Conservation (phyloP, 805 yeast genomes). For the Metschnikowia baotianmanensis region DNA sequence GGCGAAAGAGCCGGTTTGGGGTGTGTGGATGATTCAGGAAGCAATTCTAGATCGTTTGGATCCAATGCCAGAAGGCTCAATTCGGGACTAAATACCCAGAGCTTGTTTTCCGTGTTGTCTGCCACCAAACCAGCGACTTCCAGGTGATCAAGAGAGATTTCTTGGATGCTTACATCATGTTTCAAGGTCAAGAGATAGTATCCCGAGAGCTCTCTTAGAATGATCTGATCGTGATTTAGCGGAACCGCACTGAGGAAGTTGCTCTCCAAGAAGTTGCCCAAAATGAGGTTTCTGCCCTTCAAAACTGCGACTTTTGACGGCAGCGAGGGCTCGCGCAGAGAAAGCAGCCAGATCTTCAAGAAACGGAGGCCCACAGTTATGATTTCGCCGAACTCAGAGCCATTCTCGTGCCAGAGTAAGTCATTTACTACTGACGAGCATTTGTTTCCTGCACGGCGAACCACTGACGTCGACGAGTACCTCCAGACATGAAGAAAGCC, state of each 20-base stretch:
- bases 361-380: slow-evolving; percentile 62
- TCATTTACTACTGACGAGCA: slow-evolving; percentile 60
- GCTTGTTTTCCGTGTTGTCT: slow-evolving; percentile 18
- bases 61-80: not conserved
- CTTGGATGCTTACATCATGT: slow-evolving; percentile 22
- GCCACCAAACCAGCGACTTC: slow-evolving; percentile 15
- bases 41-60: not conserved
- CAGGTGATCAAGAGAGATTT: slow-evolving; percentile 1
- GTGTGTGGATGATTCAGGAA: not conserved
- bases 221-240: slow-evolving; percentile 34
- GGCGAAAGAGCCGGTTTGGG: slow-evolving; percentile 1
- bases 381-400: slow-evolving; percentile 26
- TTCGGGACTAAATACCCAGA: slow-evolving; percentile 6
- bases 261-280: slow-evolving; percentile 49
- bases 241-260: slow-evolving; percentile 45
- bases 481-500: slow-evolving; percentile 67
- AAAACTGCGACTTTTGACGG: slow-evolving; percentile 22
- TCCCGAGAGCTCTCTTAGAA: slow-evolving; percentile 32
- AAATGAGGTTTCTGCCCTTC: slow-evolving; percentile 57
- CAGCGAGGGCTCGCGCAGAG: slow-evolving; percentile 8
- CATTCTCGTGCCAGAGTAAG: slow-evolving; percentile 50
- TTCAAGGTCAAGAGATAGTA: slow-evolving; percentile 26
- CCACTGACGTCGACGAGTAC: slow-evolving; percentile 21
- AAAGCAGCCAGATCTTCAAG: slow-evolving; percentile 58
- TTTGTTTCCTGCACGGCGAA: slow-evolving; percentile 50